Evolutionary conservation across 2,329 filamentous ascomycete genomes (phyloP).

Genomic region (Colletotrichum orchidophilum): DNA sequence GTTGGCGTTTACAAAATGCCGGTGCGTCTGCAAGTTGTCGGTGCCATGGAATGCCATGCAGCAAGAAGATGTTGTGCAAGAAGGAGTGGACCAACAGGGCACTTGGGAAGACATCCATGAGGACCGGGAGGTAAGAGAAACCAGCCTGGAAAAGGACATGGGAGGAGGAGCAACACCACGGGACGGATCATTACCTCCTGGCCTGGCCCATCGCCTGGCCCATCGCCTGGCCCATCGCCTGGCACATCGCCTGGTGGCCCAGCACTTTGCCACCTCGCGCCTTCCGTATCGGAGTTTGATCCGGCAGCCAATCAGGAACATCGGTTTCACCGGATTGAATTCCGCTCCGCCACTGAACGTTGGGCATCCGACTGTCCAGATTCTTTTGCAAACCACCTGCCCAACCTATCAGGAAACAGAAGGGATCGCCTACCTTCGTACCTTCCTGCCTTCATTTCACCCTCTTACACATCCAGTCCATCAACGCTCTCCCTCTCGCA

Average conservation of each 20-base stretch:
- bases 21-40: background rate
- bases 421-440: background rate
- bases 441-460: background rate
- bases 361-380: background rate
- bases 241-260: too few relatives aligned
- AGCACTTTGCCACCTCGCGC: background rate
- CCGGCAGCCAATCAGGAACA: background rate
- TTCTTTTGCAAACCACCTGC: background rate
- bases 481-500: background rate
- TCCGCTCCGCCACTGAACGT: background rate
- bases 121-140: background rate
- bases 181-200: too few relatives aligned
- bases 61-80: background rate
- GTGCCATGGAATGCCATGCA: background rate
- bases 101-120: background rate
- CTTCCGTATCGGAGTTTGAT: background rate
- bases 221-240: too few relatives aligned
- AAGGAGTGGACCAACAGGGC: background rate
- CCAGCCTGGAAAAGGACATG: background rate
- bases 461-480: background rate
- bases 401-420: background rate
- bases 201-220: too few relatives aligned
- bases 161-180: background rate
- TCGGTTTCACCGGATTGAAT: background rate
- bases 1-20: background rate